Conservation (phyloP, 768 basidiomycete species). For the Candolleomyces eurysporus region DNA sequence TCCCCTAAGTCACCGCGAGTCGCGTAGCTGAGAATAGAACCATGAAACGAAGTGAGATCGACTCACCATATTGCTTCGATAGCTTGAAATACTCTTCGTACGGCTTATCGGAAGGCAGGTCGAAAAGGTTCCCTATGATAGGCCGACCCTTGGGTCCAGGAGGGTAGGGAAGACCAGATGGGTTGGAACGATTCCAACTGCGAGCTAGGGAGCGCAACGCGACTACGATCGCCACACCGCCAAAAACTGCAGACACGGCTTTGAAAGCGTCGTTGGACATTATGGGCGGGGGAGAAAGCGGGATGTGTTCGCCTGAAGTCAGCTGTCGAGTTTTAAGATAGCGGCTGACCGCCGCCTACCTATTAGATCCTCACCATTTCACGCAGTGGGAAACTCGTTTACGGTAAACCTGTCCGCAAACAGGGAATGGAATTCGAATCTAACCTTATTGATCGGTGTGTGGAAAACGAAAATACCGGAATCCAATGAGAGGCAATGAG, state of each 20-base stretch:
- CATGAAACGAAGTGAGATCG: not conserved
- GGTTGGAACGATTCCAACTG: not conserved
- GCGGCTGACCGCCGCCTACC: too few species aligned
- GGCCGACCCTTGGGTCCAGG: constrained; percentile 13
- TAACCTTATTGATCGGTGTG: too few species aligned
- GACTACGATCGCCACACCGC: not conserved
- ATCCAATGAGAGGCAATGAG: too few species aligned
- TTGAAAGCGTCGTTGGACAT: too few species aligned
- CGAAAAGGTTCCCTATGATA: constrained; percentile 16
- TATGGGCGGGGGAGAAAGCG: too few species aligned
- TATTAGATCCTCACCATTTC: too few species aligned
- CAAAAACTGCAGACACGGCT: not conserved
- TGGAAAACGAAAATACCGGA: too few species aligned
- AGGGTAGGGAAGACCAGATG: constrained; percentile 1
- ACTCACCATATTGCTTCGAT: constrained; percentile 15
- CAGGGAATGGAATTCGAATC: too few species aligned
- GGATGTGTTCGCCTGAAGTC: too few species aligned
- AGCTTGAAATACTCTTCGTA: constrained; percentile 15
- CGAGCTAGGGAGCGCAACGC: not conserved
- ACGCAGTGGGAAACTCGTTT: too few species aligned
- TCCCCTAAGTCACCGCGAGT: not conserved
- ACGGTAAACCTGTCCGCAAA: too few species aligned
- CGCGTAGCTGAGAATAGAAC: not conserved
- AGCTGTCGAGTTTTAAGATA: too few species aligned
- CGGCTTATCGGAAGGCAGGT: constrained; percentile 9